Conservation (phyloP, 306 rosid genomes). For the Cajanus cajan region DNA sequence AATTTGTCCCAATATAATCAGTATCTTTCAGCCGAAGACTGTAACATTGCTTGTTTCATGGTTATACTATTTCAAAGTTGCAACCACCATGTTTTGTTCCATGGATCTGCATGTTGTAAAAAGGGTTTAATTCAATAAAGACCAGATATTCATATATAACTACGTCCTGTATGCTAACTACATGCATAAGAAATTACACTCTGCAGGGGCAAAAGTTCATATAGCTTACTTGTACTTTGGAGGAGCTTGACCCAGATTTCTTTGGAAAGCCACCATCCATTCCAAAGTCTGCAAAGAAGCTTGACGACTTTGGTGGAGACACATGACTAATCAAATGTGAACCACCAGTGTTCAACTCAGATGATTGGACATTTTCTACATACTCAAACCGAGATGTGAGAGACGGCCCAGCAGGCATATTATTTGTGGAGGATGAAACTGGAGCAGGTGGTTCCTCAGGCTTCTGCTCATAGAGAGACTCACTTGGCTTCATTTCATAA, state of each 20-base stretch:
- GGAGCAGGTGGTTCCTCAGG: conserved; percentile 81
- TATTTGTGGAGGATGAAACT: conserved; percentile 49
- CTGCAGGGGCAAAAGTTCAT: background rate
- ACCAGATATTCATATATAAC: background rate
- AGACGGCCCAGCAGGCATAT: conserved; percentile 52
- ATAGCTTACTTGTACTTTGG: conserved; percentile 79
- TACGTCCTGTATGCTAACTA: background rate
- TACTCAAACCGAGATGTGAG: conserved; percentile 84
- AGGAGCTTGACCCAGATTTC: conserved; percentile 59
- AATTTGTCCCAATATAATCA: background rate
- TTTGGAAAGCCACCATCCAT: conserved; percentile 86
- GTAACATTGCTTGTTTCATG: background rate
- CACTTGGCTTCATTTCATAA: conserved; percentile 67
- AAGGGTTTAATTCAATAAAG: background rate
- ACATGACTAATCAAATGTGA: conserved; percentile 58
- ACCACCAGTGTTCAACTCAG: conserved; percentile 63
- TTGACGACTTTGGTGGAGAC: conserved; percentile 80
- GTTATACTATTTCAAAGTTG: background rate
- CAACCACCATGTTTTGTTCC: background rate
- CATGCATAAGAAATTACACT: background rate
- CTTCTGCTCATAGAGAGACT: conserved; percentile 85
- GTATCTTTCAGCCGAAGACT: background rate
- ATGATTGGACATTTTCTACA: conserved; percentile 72
- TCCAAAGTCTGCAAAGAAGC: conserved; percentile 90
- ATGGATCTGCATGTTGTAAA: background rate